These are phyloP conservation scores for Spencermartinsiella ligniputridi DNA, from an alignment of 1,139 yeast genomes.

Conservation along the genomic window DNA sequence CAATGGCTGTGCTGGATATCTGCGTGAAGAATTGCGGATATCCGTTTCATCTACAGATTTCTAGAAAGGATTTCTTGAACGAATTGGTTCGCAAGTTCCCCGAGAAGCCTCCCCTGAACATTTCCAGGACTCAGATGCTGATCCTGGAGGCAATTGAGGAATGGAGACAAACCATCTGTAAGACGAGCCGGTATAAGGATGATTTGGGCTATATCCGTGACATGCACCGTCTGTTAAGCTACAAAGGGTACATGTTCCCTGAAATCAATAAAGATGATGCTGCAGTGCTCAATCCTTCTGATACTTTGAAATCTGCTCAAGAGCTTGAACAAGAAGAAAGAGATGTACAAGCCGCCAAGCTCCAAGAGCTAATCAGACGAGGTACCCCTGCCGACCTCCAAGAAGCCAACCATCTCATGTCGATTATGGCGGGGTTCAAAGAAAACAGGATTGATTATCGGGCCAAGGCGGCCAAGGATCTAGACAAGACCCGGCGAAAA, in stretches of 20 bases:
- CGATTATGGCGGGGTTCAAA: constrained; percentile 91
- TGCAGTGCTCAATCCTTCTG: constrained; percentile 90
- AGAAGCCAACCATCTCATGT: constrained; percentile 96
- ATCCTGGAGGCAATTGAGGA: constrained; percentile 90
- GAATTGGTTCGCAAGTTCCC: constrained; percentile 92
- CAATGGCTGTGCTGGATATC: constrained; percentile 67
- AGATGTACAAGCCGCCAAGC: constrained; percentile 87
- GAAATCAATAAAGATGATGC: constrained; percentile 87
- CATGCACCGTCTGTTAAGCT: constrained; percentile 85
- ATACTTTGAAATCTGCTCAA: constrained; percentile 79
- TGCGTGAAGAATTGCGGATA: constrained; percentile 97
- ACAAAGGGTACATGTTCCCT: constrained; percentile 90
- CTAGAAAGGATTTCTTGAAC: constrained; percentile 89
- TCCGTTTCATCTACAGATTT: constrained; percentile 91
- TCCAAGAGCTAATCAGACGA: constrained; percentile 90
- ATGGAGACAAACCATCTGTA: constrained; percentile 95
- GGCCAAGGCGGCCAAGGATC: constrained; percentile 77
- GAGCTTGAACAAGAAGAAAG: constrained; percentile 92
- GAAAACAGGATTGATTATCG: constrained; percentile 73
- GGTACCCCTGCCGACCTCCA: constrained; percentile 94
- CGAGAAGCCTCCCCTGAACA: constrained; percentile 86
- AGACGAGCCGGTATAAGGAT: constrained; percentile 82
- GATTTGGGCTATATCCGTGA: constrained; percentile 91
- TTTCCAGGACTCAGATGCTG: constrained; percentile 75
- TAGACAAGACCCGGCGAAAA: constrained; percentile 79